Percentiles rank a stretch among this genome's conserved stretches.
Evolutionary conservation across 2,329 filamentous ascomycete genomes (phyloP).

Genomic region (Chrysoporthe deuterocubensis): DNA sequence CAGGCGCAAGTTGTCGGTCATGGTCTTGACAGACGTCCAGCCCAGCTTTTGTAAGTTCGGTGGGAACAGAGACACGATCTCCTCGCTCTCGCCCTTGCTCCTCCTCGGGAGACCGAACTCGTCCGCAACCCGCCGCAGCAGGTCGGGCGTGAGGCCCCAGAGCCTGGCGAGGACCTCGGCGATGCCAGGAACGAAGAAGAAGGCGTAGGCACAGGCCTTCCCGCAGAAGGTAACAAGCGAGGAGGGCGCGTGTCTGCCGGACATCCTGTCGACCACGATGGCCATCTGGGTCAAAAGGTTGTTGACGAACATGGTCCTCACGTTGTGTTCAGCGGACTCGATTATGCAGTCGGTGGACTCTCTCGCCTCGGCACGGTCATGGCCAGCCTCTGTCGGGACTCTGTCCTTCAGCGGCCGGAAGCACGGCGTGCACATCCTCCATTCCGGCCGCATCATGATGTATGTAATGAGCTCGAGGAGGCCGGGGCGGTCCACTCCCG

Average conservation of each 20-base stretch:
- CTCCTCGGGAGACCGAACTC: conserved; percentile 68
- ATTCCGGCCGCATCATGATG: conserved; percentile 88
- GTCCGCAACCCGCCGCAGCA: conserved; percentile 72
- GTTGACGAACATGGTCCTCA: conserved; percentile 82
- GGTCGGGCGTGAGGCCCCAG: conserved; percentile 73
- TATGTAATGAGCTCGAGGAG: conserved; percentile 78
- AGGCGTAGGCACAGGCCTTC: conserved; percentile 89
- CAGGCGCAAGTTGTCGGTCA: conserved; percentile 64
- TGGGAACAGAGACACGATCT: conserved; percentile 73
- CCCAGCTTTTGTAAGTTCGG: conserved; percentile 61
- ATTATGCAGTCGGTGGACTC: conserved; percentile 67
- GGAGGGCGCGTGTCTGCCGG: conserved; percentile 67
- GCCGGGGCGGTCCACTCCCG: conserved; percentile 80
- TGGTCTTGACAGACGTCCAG: conserved; percentile 56
- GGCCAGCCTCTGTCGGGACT: conserved; percentile 50
- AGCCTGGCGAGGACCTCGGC: conserved; percentile 82
- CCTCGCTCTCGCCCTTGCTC: conserved; percentile 60
- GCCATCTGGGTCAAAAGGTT: conserved; percentile 83
- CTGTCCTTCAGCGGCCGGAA: conserved; percentile 67
- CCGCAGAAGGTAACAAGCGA: conserved; percentile 84
- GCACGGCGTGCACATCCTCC: conserved; percentile 73
- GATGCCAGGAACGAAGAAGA: conserved; percentile 88
- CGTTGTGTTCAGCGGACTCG: conserved; percentile 82
- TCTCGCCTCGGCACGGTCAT: conserved; percentile 58
- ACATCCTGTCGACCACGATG: conserved; percentile 89